A percentile compares a stretch with the other conserved stretches of the same genome.
Conservation (phyloP, 257 asterid species). For the Solanum medicagineum region DNA sequence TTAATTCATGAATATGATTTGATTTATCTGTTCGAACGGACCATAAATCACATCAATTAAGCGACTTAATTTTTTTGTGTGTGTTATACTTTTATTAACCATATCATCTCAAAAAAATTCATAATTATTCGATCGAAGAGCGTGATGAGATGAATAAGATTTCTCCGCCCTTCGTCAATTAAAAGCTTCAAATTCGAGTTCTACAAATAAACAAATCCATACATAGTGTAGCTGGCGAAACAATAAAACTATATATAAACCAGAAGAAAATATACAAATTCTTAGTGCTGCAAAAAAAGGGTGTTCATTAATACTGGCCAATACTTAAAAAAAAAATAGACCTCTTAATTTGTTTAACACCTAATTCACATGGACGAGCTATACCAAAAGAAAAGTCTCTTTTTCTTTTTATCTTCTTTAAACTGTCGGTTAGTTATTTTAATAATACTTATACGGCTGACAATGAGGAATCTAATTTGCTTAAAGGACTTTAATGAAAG, state of each 20-base stretch:
- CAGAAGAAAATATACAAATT: not conserved
- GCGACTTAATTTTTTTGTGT: too few relatives aligned
- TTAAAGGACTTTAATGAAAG: not conserved
- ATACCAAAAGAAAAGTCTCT: not conserved
- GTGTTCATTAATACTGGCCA: not conserved
- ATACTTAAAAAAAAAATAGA: not conserved
- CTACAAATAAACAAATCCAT: not conserved
- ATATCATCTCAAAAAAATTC: too few relatives aligned
- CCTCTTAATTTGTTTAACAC: not conserved
- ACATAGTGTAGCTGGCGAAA: not conserved
- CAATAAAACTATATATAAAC: not conserved
- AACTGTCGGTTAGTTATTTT: not conserved
- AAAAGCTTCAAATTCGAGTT: too few relatives aligned
- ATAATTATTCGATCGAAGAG: too few relatives aligned
- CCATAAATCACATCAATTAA: too few relatives aligned
- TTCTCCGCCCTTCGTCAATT: too few relatives aligned
- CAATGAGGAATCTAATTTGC: not conserved
- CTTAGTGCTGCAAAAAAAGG: not conserved
- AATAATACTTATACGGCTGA: not conserved
- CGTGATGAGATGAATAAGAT: too few relatives aligned
- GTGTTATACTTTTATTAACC: too few relatives aligned
- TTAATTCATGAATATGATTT: too few relatives aligned
- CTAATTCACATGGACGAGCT: not conserved
- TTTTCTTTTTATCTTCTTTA: not conserved
- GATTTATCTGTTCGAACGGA: too few relatives aligned